Percentiles rank a stretch among this genome's conserved stretches.
Conservation (phyloP, 1,284 basidiomycete species). For the Moesziomyces globuligerus region DNA sequence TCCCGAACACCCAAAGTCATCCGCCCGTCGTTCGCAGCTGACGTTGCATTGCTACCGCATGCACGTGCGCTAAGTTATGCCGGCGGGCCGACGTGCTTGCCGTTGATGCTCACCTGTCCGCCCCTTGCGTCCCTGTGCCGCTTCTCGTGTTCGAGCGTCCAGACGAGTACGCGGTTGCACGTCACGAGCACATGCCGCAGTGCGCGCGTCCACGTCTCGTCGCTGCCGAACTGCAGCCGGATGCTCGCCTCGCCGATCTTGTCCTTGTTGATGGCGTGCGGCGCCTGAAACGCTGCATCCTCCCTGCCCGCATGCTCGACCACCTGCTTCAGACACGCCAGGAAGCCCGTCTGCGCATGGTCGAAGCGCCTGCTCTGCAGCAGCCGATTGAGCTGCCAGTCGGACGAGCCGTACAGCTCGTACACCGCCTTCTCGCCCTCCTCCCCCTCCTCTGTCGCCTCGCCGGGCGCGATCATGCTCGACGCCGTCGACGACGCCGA, state of each 20-base stretch:
- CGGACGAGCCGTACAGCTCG: slow-evolving; percentile 54
- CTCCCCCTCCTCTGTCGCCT: slow-evolving; percentile 3
- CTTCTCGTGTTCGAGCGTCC: slow-evolving; percentile 33
- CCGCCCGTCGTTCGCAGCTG: neutral
- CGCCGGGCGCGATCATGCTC: neutral
- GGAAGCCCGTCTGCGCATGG: slow-evolving; percentile 91
- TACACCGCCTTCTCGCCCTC: slow-evolving; percentile 45
- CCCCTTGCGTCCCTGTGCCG: neutral
- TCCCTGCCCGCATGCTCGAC: slow-evolving; percentile 80
- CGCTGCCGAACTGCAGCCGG: slow-evolving; percentile 86
- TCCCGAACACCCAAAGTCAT: no score
- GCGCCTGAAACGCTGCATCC: slow-evolving; percentile 80
- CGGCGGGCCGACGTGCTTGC: slow-evolving; percentile 4
- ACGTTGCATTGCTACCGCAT: neutral
- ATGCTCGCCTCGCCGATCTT: slow-evolving; percentile 95
- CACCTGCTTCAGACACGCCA: slow-evolving; percentile 91
- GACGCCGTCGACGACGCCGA: slow-evolving; percentile 10
- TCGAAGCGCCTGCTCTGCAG: slow-evolving; percentile 95
- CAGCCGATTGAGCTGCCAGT: slow-evolving; percentile 84
- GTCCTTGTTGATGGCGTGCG: slow-evolving; percentile 90
- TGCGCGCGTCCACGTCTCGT: slow-evolving; percentile 95
- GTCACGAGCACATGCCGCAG: slow-evolving; percentile 88
- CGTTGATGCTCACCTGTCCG: slow-evolving; percentile 12
- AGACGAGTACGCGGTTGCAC: slow-evolving; percentile 41
- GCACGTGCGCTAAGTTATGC: neutral